These are phyloP conservation scores for Lithospermum erythrorhizon DNA, from an alignment of 257 asterid species.

Conservation along the genomic window DNA sequence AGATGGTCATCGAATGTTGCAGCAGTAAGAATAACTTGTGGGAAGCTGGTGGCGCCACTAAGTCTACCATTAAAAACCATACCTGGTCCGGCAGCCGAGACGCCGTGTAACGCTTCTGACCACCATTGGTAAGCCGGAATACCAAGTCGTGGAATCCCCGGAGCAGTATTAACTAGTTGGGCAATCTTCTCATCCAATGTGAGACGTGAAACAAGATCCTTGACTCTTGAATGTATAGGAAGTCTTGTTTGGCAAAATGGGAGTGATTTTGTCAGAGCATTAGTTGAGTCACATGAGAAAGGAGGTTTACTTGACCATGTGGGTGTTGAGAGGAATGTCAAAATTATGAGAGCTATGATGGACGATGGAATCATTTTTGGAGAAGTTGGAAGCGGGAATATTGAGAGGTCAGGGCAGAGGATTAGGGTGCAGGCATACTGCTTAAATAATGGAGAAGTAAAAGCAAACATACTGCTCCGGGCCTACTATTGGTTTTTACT, in stretches of 20 bases:
- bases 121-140: slow-evolving; percentile 84
- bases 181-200: slow-evolving; percentile 73
- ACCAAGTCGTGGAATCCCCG: slow-evolving; percentile 64
- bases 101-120: slow-evolving; percentile 95
- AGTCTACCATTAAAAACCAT: slow-evolving; percentile 40
- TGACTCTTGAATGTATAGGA: slow-evolving; percentile 41
- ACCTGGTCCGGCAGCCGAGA: slow-evolving; percentile 58
- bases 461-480: too few species aligned
- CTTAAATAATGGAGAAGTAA: too few species aligned
- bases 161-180: slow-evolving; percentile 68
- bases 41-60: slow-evolving; percentile 68
- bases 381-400: background rate
- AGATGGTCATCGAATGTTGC: slow-evolving; percentile 64
- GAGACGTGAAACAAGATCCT: slow-evolving; percentile 62
- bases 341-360: slow-evolving; percentile 9
- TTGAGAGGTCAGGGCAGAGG: background rate
- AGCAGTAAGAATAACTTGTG: slow-evolving; percentile 83
- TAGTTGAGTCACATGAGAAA: slow-evolving; percentile 41
- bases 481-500: too few species aligned
- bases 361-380: slow-evolving; percentile 27
- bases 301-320: slow-evolving; percentile 41
- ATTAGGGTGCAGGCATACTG: background rate
- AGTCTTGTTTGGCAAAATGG: slow-evolving; percentile 46
- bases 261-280: slow-evolving; percentile 32
- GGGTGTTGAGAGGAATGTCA: slow-evolving; percentile 7